Base-by-base conservation (phyloP, 2,329 filamentous ascomycete species). In the Stagonosporopsis chrysanthemi region DNA sequence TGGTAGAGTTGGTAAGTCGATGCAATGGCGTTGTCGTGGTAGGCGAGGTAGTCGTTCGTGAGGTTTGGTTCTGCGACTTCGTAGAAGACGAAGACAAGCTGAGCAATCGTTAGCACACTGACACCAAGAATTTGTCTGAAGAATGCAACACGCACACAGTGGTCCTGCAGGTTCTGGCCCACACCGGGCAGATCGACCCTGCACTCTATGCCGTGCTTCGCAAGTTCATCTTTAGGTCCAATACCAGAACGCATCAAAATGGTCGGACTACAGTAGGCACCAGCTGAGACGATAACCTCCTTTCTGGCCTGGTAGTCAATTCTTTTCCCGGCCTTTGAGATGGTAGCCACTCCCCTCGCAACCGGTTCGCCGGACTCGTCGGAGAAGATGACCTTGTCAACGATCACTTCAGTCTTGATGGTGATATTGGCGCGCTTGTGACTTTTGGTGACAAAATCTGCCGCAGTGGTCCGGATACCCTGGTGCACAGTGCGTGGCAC, bases 111-210 rank as follows among this genome's bases (percentile, higher is more conserved):
- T 28, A 38, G 35, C 8, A 8, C n/a, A 19, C n/a, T 22, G 8
- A 5, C 9, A 8, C 17, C 2, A 23, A 11, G 6, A 39, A 24
- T n/a, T n/a, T n/a, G n/a, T n/a, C n/a, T n/a, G n/a, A 26, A 8
- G 14, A 23, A 35, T 0, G 9, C 7, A 28, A 79, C 76, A 24
- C 84, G 76, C 61, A 82, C 82, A n/a, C 83, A 81, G 44, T 88
- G 86, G 67, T 90, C 88, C 52, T 86, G 80, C 2, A 90, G 78
- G 70, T 89, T 87, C 56, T 82, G 82, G 1, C 87, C 88, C 0
- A 90, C 86, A 24, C 87, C 85, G 0, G 83, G 82, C 0, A 86
- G 82, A 59, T 88, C 79, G 6, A 83, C 77, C 11, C 84, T 59
- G 1, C 83, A 75, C 3, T 79, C 67, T 62, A 89, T 88, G 2